Evolutionary conservation across 1,139 yeast species (phyloP).

Genomic region (Kodamaea derodonti): DNA sequence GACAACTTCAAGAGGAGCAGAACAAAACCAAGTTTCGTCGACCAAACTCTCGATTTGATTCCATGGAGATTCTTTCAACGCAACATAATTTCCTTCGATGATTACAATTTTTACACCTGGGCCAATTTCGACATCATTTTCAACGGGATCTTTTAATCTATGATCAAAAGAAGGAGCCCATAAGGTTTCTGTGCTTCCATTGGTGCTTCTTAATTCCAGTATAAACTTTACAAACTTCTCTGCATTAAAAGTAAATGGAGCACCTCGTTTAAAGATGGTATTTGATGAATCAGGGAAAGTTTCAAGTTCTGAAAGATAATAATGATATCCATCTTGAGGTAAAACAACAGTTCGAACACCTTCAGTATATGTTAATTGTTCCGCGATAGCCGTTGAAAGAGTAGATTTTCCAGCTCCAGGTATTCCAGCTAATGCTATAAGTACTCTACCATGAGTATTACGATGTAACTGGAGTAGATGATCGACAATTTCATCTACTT

Average conservation of each 20-base stretch:
- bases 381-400: slow-evolving; percentile 37
- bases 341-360: slow-evolving; percentile 25
- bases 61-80: slow-evolving; percentile 53
- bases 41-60: slow-evolving; percentile 30
- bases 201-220: slow-evolving; percentile 12
- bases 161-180: slow-evolving; percentile 79
- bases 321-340: slow-evolving; percentile 80
- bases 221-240: slow-evolving; percentile 27
- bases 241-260: slow-evolving; percentile 82
- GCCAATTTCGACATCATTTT: slow-evolving; percentile 42
- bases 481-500: slow-evolving; percentile 5
- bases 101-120: slow-evolving; percentile 48
- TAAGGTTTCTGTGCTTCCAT: slow-evolving; percentile 23
- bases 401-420: slow-evolving; percentile 89
- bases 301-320: slow-evolving; percentile 53
- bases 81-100: slow-evolving; percentile 64
- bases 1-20: slow-evolving; percentile 44
- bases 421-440: slow-evolving; percentile 61
- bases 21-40: slow-evolving; percentile 44
- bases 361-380: slow-evolving; percentile 12
- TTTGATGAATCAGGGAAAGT: slow-evolving; percentile 48
- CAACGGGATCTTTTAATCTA: slow-evolving; percentile 59
- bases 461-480: not conserved
- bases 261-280: slow-evolving; percentile 70
- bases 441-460: slow-evolving; percentile 2